Percentiles rank a stretch among this genome's conserved stretches.
Evolutionary conservation across 768 basidiomycete species (phyloP).

Genomic region (Amanita molliuscula): DNA sequence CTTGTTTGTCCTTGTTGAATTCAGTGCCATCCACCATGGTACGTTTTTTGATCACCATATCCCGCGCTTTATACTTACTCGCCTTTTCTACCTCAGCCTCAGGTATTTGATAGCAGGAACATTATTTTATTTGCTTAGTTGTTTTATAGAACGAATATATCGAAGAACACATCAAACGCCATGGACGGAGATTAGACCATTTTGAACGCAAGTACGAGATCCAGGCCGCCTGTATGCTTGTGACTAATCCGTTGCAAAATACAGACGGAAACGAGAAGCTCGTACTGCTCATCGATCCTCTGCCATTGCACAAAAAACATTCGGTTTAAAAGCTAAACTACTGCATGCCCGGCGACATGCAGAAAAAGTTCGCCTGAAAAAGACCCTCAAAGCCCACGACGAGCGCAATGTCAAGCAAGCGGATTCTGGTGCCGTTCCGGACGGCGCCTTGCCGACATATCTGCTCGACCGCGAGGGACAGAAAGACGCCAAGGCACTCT

Average conservation of each 20-base stretch:
- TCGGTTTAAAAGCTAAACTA: conserved; percentile 97
- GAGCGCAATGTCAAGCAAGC: conserved; percentile 96
- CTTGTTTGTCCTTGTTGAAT: conserved; percentile 19
- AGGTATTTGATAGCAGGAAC: conserved; percentile 30
- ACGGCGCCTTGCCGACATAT: conserved; percentile 91
- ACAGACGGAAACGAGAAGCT: conserved; percentile 76
- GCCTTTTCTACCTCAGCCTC: conserved; percentile 37
- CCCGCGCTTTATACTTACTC: conserved; percentile 9
- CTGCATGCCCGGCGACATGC: conserved; percentile 93
- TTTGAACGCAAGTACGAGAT: conserved; percentile 82
- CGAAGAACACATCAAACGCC: conserved; percentile 95
- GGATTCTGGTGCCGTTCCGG: conserved; percentile 71
- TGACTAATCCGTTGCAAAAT: not conserved
- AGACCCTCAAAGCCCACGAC: conserved; percentile 99
- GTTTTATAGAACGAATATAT: conserved; percentile 88
- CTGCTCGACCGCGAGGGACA: conserved; percentile 97
- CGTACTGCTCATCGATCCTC: conserved; percentile 72
- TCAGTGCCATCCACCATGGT: conserved; percentile 30
- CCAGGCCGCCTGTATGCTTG: conserved; percentile 3
- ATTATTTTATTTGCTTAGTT: not conserved
- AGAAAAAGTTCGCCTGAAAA: conserved; percentile 97
- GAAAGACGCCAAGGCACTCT: conserved; percentile 94
- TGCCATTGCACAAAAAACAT: conserved; percentile 82
- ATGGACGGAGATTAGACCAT: conserved; percentile 92
- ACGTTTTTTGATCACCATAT: conserved; percentile 2